Evolutionary conservation across 139 green algal species (phyloP), one percentile per base, ranked within the genome.

Genomic region (Chlorella sp.): DNA sequence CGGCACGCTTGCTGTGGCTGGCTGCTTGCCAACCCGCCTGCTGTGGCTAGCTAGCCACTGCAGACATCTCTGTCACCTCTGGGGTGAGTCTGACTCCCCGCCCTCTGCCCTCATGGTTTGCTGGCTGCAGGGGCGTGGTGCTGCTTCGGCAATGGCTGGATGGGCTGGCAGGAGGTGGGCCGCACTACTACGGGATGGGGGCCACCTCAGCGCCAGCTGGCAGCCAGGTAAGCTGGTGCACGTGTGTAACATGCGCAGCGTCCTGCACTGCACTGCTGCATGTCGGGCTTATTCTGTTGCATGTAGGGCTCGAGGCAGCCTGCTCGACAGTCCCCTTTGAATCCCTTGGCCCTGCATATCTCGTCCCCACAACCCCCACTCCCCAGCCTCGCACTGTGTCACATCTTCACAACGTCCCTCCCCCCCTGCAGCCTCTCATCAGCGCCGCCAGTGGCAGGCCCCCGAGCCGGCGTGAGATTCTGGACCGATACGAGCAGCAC

Each of bases 401-500:
- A 14, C 68, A 76, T n/a, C 12, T 34, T 34, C 21, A 76, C 26
- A 36, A 1, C 24, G 24, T 2, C 32, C 32, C 19, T 34, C 28
- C 71, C 12, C 5, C 71, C 32, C 71, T 78, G 71, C 71, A 81
- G 36, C 30, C 75, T 26, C 79, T 84, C 40, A 34, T 42, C 39
- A n/a, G 9, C 19, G 18, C 79, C 4, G 26, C 40, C 3, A 1
- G 19, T 30, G 32, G 32, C 80, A 30, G 32, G 36, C 34, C 30
- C 36, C 91, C 91, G 86, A 89, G 37, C 39, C 83, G 91, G 48
- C 69, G 53, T 0, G 22, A 92, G 42, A 69, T 85, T 1, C 64
- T 93, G 68, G 91, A 93, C 57, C 60, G 91, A 7, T 92, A 83
- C 34, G 80, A 89, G 53, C 91, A 93, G 76, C 91, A 93, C 86